Base-by-base conservation (phyloP, 176 grass and related monocot species). In the Paspalum notatum region DNA sequence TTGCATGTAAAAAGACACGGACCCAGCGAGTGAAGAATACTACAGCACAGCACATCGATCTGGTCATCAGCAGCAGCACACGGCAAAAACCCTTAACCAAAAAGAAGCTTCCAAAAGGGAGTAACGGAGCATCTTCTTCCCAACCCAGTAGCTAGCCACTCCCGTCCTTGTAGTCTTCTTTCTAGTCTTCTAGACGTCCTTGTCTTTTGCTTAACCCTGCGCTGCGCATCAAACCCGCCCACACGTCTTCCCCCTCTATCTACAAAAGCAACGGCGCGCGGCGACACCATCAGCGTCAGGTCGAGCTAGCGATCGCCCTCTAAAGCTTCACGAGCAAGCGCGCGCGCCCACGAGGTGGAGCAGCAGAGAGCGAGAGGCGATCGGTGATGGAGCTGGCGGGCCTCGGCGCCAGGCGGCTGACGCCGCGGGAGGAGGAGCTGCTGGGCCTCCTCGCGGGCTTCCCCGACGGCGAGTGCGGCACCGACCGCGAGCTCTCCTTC, bases 401-500 rank as follows among this genome's bases (percentile, higher is more conserved):
- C 32, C 32, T 1, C 22, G 44, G 47, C 44, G 52, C 6, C 11
- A 75, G 62, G 43, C 60, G 75, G 64, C 42, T 88, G 48, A 84
- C 88, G 0, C 27, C 48, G 58, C 76, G 82, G 44, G 85, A 84
- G 55, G 88, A 94, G 62, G 91, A 94, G 82, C 32, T 88, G 44
- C 83, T 94, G 6, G 70, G 78, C 50, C 91, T 94, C 26, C 79
- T 94, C 4, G 59, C 77, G 13, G 65, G 62, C 50, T 49, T 86
- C 70, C 69, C 91, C 9, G 85, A 71, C 32, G 44, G 5, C 18
- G 72, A 42, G 5, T 0, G 2, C 21, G n/a, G 21, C 49, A 82
- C 82, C 25, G 71, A 59, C 55, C 80, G 77, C 71, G 88, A 94
- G 75, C 88, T 91, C 13, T 94, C 91, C 58, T 82, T 91, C 79